Percentiles rank a stretch among this genome's conserved stretches.
These are phyloP conservation scores for cucumber (Cucumis sativus) DNA, from an alignment of 306 rosid species.

Conservation along the genomic window DNA sequence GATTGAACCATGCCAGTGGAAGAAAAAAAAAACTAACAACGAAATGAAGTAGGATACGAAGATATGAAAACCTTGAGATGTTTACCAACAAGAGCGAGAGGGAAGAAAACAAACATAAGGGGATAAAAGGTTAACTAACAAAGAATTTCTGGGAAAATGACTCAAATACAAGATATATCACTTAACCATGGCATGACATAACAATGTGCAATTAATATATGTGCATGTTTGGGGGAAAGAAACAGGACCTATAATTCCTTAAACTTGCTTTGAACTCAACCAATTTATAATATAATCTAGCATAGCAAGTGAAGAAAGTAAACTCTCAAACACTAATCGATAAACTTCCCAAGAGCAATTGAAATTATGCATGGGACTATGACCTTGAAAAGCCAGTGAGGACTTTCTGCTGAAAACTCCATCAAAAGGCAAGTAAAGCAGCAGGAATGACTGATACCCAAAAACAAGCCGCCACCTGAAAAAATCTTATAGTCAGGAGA, in stretches of 20 bases:
- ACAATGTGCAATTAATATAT: background rate
- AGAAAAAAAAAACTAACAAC: background rate
- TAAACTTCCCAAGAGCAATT: background rate
- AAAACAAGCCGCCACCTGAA: slow-evolving; percentile 98
- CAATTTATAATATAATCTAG: background rate
- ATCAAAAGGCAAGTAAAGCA: slow-evolving; percentile 62
- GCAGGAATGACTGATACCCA: slow-evolving; percentile 83
- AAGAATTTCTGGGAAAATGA: background rate
- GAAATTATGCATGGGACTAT: background rate
- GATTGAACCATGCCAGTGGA: background rate
- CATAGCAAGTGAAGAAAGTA: background rate
- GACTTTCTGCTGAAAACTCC: slow-evolving; percentile 85
- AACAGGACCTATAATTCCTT: background rate
- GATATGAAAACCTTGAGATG: background rate
- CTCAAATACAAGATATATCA: background rate
- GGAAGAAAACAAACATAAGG: background rate
- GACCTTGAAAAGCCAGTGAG: slow-evolving; percentile 92
- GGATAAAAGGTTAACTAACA: background rate
- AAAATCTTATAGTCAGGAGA: background rate
- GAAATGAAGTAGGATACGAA: background rate
- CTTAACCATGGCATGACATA: background rate
- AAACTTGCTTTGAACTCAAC: background rate
- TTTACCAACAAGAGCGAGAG: background rate
- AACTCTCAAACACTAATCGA: background rate
- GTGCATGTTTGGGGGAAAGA: background rate